These are phyloP conservation scores for Mycena polygramma DNA, from an alignment of 768 basidiomycete genomes.

Conservation along the genomic window DNA sequence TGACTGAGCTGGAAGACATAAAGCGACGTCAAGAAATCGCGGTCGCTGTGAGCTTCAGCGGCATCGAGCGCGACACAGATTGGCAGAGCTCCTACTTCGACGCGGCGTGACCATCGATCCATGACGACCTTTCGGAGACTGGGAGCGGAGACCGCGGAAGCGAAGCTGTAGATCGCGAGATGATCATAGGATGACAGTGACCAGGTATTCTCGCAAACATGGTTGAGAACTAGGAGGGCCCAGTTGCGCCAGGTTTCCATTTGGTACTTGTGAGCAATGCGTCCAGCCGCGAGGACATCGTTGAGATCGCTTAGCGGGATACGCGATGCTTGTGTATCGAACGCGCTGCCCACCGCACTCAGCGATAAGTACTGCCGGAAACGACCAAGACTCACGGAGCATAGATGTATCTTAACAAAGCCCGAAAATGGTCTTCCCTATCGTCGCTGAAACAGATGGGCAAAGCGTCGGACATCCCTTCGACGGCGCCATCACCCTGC, in stretches of 20 bases:
- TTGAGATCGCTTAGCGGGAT: not conserved
- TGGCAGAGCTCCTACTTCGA: not conserved
- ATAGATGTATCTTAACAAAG: conserved; percentile 1
- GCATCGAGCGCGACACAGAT: not conserved
- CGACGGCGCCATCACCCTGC: not conserved
- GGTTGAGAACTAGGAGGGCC: not conserved
- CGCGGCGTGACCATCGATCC: not conserved
- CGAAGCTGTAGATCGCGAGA: not conserved
- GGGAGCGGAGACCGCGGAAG: not conserved
- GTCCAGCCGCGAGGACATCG: not conserved
- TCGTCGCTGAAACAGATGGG: conserved; percentile 1
- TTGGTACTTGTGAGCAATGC: not conserved
- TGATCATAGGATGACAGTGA: not conserved
- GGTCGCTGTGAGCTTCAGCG: not conserved
- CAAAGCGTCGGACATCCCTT: not conserved
- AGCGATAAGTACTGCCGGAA: no score
- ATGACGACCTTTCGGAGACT: not conserved
- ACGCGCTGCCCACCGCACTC: no score
- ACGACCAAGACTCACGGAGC: not conserved
- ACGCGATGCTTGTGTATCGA: not conserved
- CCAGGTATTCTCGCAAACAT: not conserved
- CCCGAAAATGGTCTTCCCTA: not conserved
- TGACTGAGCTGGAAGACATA: not conserved
- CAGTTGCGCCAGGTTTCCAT: not conserved
- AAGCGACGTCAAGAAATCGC: not conserved